Conservation (phyloP, 2,329 filamentous ascomycete genomes). For the Nigrospora osmanthi region DNA sequence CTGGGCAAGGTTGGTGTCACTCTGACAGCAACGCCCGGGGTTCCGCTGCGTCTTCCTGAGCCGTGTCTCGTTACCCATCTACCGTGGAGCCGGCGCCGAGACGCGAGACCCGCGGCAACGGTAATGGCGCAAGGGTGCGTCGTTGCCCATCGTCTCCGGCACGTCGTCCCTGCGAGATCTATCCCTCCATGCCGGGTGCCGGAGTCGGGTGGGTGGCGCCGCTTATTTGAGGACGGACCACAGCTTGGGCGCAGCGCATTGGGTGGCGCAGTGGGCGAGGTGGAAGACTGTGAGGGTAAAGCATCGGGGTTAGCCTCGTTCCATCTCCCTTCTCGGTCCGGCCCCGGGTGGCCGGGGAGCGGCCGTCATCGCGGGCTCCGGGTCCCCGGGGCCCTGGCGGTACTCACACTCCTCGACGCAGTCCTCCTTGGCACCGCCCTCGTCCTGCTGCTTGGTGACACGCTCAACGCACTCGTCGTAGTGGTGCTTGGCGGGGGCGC, state of each 20-base stretch:
- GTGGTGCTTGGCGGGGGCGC: slow-evolving; percentile 89
- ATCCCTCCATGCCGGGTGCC: slow-evolving; percentile 8
- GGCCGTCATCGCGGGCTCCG: too few relatives aligned
- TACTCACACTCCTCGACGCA: slow-evolving; percentile 98
- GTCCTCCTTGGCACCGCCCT: slow-evolving; percentile 76
- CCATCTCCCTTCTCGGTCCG: background rate
- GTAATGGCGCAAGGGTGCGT: slow-evolving; percentile 2
- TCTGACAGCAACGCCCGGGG: slow-evolving; percentile 4
- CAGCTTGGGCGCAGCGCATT: slow-evolving; percentile 93
- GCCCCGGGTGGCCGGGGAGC: too few relatives aligned
- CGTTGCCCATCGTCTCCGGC: slow-evolving; percentile 7
- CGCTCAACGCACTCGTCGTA: slow-evolving; percentile 97
- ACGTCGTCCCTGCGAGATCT: slow-evolving; percentile 12
- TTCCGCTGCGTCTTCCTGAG: slow-evolving; percentile 10
- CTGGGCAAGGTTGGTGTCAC: background rate
- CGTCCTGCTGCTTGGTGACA: slow-evolving; percentile 63
- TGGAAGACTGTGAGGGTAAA: slow-evolving; percentile 76
- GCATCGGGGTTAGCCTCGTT: background rate
- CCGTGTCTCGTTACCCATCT: slow-evolving; percentile 9
- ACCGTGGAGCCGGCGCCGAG: background rate
- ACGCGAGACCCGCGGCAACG: slow-evolving; percentile 9
- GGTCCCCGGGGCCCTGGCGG: too few relatives aligned
- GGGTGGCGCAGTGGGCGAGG: slow-evolving; percentile 87
- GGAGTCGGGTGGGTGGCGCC: slow-evolving; percentile 6
- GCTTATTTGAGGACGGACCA: slow-evolving; percentile 86